Conservation (phyloP, 441 rosid species). For the Monsonia emarginata region DNA sequence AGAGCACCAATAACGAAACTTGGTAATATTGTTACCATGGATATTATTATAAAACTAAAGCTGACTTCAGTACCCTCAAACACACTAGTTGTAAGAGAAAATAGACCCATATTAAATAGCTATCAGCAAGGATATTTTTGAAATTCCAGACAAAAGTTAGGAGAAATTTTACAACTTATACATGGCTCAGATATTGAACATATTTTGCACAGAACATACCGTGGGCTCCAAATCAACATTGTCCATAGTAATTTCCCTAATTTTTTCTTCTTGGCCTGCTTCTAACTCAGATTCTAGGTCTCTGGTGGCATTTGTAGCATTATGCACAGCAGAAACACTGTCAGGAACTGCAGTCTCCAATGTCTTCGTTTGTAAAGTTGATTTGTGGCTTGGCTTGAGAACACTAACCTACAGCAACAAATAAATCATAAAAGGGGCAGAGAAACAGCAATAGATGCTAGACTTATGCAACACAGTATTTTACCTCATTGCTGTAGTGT, state of each 20-base stretch:
- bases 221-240: constrained; percentile 40
- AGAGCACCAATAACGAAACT: not conserved
- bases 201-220: constrained; percentile 29
- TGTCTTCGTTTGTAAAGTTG: constrained; percentile 63
- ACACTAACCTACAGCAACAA: constrained; percentile 53
- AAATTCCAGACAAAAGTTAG: not conserved
- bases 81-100: too few species aligned
- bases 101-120: too few species aligned
- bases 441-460: constrained; percentile 15
- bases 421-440: constrained; percentile 14
- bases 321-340: constrained; percentile 64
- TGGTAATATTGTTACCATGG: not conserved
- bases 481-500: constrained; percentile 78
- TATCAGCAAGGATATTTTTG: not conserved
- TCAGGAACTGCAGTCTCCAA: constrained; percentile 49
- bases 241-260: constrained; percentile 77
- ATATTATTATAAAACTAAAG: not conserved
- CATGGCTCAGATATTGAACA: not conserved
- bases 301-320: constrained; percentile 60
- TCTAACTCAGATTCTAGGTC: constrained; percentile 72
- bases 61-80: not conserved
- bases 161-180: not conserved
- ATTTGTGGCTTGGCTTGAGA: constrained; percentile 91
- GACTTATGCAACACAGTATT: constrained; percentile 10
- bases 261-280: constrained; percentile 69